Evolutionary conservation across 306 rosid genomes (phyloP), one percentile per base, ranked within the genome.

Genomic region (Quercus suber): DNA sequence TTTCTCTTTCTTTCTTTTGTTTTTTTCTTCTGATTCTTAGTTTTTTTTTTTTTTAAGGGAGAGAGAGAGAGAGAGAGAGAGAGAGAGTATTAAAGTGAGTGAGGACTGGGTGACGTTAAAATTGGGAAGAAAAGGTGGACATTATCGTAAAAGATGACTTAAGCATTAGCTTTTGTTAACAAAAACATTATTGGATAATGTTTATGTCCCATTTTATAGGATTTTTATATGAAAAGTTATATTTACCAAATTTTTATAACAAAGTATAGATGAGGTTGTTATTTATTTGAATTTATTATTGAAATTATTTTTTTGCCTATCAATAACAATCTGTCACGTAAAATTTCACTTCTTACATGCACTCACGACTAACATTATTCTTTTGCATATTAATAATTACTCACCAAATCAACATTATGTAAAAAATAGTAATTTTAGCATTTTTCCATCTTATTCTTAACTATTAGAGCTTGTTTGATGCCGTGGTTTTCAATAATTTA

Each of bases 81-180:
- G 18, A 37, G 28, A 19, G 70, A 79, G 78, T 78, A 28, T 79
- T 52, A 78, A 78, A 70, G 76, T 70, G 76, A 70, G 60, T 69
- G 76, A 69, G 51, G 56, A 63, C 28, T 76, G 73, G 80, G 71
- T 13, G 58, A 28, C 76, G 79, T 69, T 78, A 77, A 56, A 72
- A 20, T 33, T 11, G 60, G 53, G 31, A 27, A 49, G 53, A 64
- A 71, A 45, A 70, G 37, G 25, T 59, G 55, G 71, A 55, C 3
- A 53, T 74, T 27, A 75, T 82, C 83, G 87, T 74, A 83, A 82
- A 49, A 81, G 82, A 76, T 77, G 83, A 81, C 83, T 61, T 65
- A 5, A 69, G 82, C 73, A 75, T 18, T 55, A 49, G 75, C 64
- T 55, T 58, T 58, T 60, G 73, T 35, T 78, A 11, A 37, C 45